Evolutionary conservation across 2,329 filamentous ascomycete genomes (phyloP).

Genomic region (Reticulascus tulasneorum): DNA sequence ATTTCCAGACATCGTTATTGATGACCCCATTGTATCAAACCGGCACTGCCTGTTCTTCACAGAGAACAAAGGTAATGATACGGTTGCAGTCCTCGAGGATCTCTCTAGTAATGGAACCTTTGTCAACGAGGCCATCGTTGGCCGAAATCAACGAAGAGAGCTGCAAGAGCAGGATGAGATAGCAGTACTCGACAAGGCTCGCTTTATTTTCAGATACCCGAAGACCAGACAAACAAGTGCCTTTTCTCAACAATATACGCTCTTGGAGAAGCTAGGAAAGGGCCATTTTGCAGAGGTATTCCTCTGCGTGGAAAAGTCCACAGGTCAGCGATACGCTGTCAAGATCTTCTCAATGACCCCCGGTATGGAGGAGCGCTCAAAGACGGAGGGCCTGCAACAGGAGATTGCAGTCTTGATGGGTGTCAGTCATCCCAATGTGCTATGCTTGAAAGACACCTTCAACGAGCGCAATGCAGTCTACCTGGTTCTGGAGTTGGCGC

Average conservation of each 20-base stretch:
- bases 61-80: slow-evolving; percentile 54
- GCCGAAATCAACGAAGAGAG: slow-evolving; percentile 86
- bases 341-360: slow-evolving; percentile 89
- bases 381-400: slow-evolving; percentile 83
- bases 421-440: slow-evolving; percentile 89
- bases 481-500: slow-evolving; percentile 82
- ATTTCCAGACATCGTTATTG: slow-evolving; percentile 63
- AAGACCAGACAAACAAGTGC: slow-evolving; percentile 66
- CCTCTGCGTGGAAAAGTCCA: slow-evolving; percentile 79
- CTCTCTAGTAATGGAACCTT: slow-evolving; percentile 95
- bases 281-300: slow-evolving; percentile 95
- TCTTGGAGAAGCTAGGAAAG: slow-evolving; percentile 83
- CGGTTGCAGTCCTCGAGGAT: slow-evolving; percentile 79
- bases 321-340: slow-evolving; percentile 80
- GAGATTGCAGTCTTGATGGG: slow-evolving; percentile 96
- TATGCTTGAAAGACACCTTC: slow-evolving; percentile 93
- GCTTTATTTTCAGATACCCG: slow-evolving; percentile 91
- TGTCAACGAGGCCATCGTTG: slow-evolving; percentile 86
- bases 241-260: slow-evolving; percentile 82
- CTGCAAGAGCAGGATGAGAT: slow-evolving; percentile 89
- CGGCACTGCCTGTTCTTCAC: slow-evolving; percentile 70
- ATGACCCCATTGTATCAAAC: slow-evolving; percentile 81
- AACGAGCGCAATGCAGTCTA: slow-evolving; percentile 89
- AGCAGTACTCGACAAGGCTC: slow-evolving; percentile 75
- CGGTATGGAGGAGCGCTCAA: slow-evolving; percentile 77